Conservation (phyloP, 2,329 filamentous ascomycete genomes). For the Leptoxyphium fumago region DNA sequence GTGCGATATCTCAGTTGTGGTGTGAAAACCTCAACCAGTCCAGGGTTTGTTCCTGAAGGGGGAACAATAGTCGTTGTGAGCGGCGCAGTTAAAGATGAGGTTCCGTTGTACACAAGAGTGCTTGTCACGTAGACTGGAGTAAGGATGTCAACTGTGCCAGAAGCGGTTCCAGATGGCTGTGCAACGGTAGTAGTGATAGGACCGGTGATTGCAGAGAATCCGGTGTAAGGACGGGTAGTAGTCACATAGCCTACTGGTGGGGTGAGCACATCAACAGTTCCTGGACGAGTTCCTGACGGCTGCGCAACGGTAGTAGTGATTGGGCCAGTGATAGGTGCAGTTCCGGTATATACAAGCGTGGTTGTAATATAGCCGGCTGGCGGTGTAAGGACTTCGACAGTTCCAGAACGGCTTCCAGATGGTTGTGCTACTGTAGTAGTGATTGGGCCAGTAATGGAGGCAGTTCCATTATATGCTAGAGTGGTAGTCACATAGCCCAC, state of each 20-base stretch:
- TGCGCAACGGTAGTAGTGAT: conserved; percentile 1
- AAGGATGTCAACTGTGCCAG: conserved; percentile 5
- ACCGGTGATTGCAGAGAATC: neutral
- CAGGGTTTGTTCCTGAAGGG: conserved; percentile 1
- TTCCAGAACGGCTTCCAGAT: neutral
- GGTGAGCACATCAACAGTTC: conserved; percentile 1
- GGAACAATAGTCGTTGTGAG: conserved; percentile 1
- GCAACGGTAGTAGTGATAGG: conserved; percentile 3
- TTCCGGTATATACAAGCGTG: conserved; percentile 2
- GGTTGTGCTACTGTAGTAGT: conserved; percentile 1
- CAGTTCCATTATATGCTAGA: neutral
- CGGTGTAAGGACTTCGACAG: neutral
- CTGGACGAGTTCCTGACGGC: conserved; percentile 1
- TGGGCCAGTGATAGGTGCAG: neutral
- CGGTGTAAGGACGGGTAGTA: conserved; percentile 1
- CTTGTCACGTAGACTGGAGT: conserved; percentile 2
- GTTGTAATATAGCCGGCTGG: conserved; percentile 1
- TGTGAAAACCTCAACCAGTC: neutral
- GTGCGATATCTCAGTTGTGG: neutral
- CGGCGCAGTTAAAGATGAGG: too few relatives aligned
- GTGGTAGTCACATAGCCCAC: neutral
- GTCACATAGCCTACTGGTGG: neutral
- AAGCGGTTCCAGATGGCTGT: conserved; percentile 3
- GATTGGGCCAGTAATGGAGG: neutral
- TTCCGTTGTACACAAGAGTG: neutral